These are phyloP conservation scores for Lyophyllum decastes DNA, from an alignment of 768 basidiomycete species.

Conservation along the genomic window DNA sequence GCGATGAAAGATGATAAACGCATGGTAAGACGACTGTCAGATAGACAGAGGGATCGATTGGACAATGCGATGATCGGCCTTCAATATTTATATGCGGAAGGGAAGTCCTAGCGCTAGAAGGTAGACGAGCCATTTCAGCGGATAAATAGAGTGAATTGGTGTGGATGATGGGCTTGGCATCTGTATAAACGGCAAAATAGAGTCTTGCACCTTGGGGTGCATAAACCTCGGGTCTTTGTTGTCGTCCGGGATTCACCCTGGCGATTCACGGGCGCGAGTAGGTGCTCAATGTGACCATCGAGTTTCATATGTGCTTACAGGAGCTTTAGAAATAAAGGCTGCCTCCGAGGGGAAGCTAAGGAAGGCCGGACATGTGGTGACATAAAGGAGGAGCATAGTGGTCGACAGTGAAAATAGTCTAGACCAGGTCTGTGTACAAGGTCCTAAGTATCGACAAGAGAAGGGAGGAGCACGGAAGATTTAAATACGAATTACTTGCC, in stretches of 20 bases:
- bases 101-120: not conserved
- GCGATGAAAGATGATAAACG: conserved; percentile 26
- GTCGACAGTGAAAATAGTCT: conserved; percentile 9
- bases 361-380: too few relatives aligned
- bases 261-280: not conserved
- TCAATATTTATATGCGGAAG: not conserved
- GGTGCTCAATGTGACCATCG: not conserved
- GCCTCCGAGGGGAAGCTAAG: too few relatives aligned
- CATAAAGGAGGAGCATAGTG: too few relatives aligned
- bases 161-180: not conserved
- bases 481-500: conserved; percentile 13
- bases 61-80: not conserved
- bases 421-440: conserved; percentile 13
- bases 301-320: not conserved
- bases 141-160: not conserved
- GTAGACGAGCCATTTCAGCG: not conserved
- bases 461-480: conserved; percentile 3
- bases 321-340: too few relatives aligned
- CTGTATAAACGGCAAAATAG: not conserved
- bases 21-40: conserved; percentile 19
- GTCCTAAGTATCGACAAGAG: conserved; percentile 16
- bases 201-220: not conserved
- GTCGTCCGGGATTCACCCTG: conserved; percentile 4
- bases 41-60: not conserved
- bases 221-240: conserved; percentile 3